phyloP scores from a whole-genome alignment of 2,329 filamentous ascomycete genomes.

The Annulohypoxylon truncatum region DNA sequence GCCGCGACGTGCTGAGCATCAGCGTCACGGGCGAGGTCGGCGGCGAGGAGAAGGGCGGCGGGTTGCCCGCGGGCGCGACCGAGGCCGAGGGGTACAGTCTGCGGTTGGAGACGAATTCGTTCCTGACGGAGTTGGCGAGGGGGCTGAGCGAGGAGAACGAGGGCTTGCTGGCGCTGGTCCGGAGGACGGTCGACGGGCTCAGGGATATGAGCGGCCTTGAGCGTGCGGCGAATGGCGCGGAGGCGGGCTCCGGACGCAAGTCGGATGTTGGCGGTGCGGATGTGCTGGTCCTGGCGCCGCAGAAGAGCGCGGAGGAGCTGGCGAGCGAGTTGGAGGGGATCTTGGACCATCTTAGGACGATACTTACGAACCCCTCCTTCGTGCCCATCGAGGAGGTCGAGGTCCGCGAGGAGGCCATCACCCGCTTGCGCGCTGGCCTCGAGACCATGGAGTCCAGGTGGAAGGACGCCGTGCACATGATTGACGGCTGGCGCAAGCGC shows the following conservation, averaged over 20 bases:
- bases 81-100: constrained; percentile 74
- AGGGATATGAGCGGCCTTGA: constrained; percentile 74
- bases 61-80: constrained; percentile 46
- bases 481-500: constrained; percentile 89
- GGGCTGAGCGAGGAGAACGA: constrained; percentile 94
- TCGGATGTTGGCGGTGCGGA: constrained; percentile 20
- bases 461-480: constrained; percentile 89
- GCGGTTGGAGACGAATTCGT: constrained; percentile 88
- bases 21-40: constrained; percentile 68
- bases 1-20: constrained; percentile 67
- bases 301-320: constrained; percentile 70
- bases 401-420: constrained; percentile 91
- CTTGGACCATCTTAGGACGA: constrained; percentile 81
- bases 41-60: constrained; percentile 46
- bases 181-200: constrained; percentile 76
- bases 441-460: constrained; percentile 93
- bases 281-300: constrained; percentile 38
- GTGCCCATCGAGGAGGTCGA: constrained; percentile 95
- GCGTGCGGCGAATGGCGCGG: constrained; percentile 45
- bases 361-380: constrained; percentile 95
- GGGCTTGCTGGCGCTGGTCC: constrained; percentile 76
- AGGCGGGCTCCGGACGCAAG: constrained; percentile 44
- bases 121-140: constrained; percentile 85
- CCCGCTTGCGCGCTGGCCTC: constrained; percentile 84
- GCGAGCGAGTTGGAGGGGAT: constrained; percentile 79